A percentile compares a stretch with the other conserved stretches of the same genome.
These are phyloP conservation scores for Rhypophila decipiens DNA, from an alignment of 495 filamentous ascomycete genomes.

Conservation along the genomic window DNA sequence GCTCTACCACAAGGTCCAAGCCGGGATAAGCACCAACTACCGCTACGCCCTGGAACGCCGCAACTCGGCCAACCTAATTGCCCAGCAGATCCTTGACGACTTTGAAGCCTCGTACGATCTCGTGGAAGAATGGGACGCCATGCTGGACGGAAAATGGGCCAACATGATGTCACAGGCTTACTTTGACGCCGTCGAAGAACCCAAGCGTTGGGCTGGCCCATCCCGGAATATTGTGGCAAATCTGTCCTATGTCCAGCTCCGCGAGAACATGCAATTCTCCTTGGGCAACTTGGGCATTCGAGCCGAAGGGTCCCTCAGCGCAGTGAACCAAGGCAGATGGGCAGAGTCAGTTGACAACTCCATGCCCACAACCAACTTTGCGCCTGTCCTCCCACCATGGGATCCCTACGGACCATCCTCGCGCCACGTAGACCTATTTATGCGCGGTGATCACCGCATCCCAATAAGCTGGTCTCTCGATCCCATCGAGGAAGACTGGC, in stretches of 20 bases:
- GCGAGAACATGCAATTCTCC: conserved; percentile 37
- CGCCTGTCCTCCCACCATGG: conserved; percentile 42
- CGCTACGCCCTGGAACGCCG: conserved; percentile 51
- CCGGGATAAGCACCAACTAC: conserved; percentile 47
- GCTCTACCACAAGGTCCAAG: conserved; percentile 45
- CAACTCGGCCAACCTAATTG: conserved; percentile 50
- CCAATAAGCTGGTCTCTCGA: conserved; percentile 41
- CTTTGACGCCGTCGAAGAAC: conserved; percentile 31
- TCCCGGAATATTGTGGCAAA: conserved; percentile 48
- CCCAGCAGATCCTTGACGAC: conserved; percentile 41
- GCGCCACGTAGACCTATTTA: conserved; percentile 54
- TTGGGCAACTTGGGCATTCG: conserved; percentile 54
- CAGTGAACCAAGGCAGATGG: conserved; percentile 48
- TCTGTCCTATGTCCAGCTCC: conserved; percentile 41
- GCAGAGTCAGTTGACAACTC: conserved; percentile 33
- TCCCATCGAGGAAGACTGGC: conserved; percentile 36
- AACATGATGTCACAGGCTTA: conserved; percentile 46
- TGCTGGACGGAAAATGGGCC: conserved; percentile 57
- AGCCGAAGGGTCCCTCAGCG: conserved; percentile 46
- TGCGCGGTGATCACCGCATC: conserved; percentile 40
- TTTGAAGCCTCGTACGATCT: conserved; percentile 52
- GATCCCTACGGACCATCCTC: conserved; percentile 45
- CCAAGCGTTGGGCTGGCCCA: conserved; percentile 44
- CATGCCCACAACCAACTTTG: conserved; percentile 33
- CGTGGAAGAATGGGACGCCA: conserved; percentile 48